Base-by-base conservation (phyloP, 148 eudicot species). In the Spergularia marina region DNA sequence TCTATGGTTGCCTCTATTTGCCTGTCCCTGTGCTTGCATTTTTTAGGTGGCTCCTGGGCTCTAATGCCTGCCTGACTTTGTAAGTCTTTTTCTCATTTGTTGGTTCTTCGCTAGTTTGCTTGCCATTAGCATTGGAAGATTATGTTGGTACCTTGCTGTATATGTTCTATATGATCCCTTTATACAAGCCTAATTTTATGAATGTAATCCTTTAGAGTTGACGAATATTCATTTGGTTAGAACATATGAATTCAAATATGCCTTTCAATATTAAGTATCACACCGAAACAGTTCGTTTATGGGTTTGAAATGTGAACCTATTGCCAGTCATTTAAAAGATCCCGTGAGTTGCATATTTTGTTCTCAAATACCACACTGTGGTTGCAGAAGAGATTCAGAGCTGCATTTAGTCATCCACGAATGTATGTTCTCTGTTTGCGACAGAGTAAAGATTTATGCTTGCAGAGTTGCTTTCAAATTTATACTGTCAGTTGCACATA, bases 21-120 rank as follows among this genome's bases (percentile, higher is more conserved):
- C 65, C 76, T 96, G 16, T 84, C 95, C 14, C 34, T 96, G 41
- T 96, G 92, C 78, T 84, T 96, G 83, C 94, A 91, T 72, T 76
- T 91, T 41, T 63, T 96, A 44, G 86, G 83, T 53, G 79, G 92
- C 71, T 82, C 84, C 36, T 82, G 92, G 95, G 72, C 82, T 58
- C 84, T 96, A 84, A 80, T 82, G 70, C 83, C 90, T 76, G 86
- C 83, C 13, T 89, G 79, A 82, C 54, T 47, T 70, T 49, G n/a
- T 79, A 52, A 52, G 59, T 20, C 16, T 55, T 47, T 18, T 16
- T n/a, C 25, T 21, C 7, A 7, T 7, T 20, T 21, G 54, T 5
- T 39, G 17, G 15, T 60, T 10, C 11, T 54, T n/a, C n/a, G n/a
- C n/a, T n/a, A n/a, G n/a, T n/a, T 30, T 13, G 8, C 16, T 65